These are phyloP conservation scores for Chlamydomonas eustigma DNA, from an alignment of 139 green algal genomes.

Conservation along the genomic window DNA sequence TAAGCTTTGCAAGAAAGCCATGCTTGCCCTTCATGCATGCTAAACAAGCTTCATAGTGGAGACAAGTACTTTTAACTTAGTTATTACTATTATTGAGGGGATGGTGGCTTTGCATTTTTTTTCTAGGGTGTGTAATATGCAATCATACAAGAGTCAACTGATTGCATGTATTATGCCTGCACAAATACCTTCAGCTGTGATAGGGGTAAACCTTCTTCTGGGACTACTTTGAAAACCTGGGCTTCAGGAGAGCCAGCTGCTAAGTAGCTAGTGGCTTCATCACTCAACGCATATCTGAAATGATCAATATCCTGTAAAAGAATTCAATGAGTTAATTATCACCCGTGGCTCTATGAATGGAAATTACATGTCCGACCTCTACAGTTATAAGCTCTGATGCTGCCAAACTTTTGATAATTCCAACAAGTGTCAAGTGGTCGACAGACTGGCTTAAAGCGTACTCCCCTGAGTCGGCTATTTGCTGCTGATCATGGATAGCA, in stretches of 20 bases:
- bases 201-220: conserved; percentile 66
- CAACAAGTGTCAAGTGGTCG: conserved; percentile 76
- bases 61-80: too few relatives aligned
- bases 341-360: too few relatives aligned
- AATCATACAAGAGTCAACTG: too few relatives aligned
- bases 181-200: conserved; percentile 71
- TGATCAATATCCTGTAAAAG: conserved; percentile 74
- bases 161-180: too few relatives aligned
- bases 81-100: too few relatives aligned
- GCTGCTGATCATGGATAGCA: conserved; percentile 38
- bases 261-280: conserved; percentile 70
- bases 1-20: too few relatives aligned
- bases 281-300: conserved; percentile 66
- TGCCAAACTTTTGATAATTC: conserved; percentile 78
- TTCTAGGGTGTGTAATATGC: too few relatives aligned
- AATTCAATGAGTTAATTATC: too few relatives aligned
- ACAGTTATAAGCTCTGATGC: conserved; percentile 71
- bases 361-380: conserved; percentile 70
- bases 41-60: too few relatives aligned
- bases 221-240: conserved; percentile 75
- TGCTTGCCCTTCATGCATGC: too few relatives aligned
- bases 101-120: too few relatives aligned
- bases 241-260: conserved; percentile 73
- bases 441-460: conserved; percentile 45
- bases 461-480: conserved; percentile 66